Base-by-base conservation (phyloP, 192 early-diverging fungal genomes). In the Tieghemiomyces parasiticus region DNA sequence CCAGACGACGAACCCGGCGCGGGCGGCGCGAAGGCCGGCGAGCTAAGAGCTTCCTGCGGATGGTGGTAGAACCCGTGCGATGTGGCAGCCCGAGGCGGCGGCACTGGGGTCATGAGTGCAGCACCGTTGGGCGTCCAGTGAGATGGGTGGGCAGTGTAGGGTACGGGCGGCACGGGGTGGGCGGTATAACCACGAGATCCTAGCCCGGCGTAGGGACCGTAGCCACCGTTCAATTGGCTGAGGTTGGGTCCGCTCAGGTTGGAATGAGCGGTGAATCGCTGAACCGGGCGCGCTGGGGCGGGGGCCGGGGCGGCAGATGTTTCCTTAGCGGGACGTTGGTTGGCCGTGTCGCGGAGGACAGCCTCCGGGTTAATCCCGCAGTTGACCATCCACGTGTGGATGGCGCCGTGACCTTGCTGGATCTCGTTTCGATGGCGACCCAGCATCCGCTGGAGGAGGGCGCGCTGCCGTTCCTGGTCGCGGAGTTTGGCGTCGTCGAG, bases 391-490 rank as follows among this genome's bases (percentile, higher is more conserved):
- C 55, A 58, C 9, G 34, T 19, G 34, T 58, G 55, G 35, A 58
- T 58, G 31, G 35, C 55, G 4, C 55, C 55, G 16, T 58, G 55
- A 20, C 55, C 55, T 28, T 58, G 33, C 35, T 25, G 13, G 32
- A 58, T 58, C 35, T 58, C 55, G 24, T 58, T 32, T n/a, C 55
- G 55, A 26, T 58, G 55, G 19, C 55, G 55, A 34, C n/a, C 33
- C 4, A 58, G n/a, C 55, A 58, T 58, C 4, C 55, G 55, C 35
- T 58, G 55, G 2, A 58, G 55, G 0, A 58, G 55, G 19, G 35
- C 55, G 33, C 55, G 55, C 24, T 52, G 20, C 30, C 26, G 16
- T n/a, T 32, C 35, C 0, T 38, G 30, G 33, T 19, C 33, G 33
- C 35, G 20, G 26, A 25, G 24, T 1, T 20, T 50, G 49, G 49